These are phyloP conservation scores for Penicillium nucicola DNA, from an alignment of 495 filamentous ascomycete genomes.

Conservation along the genomic window DNA sequence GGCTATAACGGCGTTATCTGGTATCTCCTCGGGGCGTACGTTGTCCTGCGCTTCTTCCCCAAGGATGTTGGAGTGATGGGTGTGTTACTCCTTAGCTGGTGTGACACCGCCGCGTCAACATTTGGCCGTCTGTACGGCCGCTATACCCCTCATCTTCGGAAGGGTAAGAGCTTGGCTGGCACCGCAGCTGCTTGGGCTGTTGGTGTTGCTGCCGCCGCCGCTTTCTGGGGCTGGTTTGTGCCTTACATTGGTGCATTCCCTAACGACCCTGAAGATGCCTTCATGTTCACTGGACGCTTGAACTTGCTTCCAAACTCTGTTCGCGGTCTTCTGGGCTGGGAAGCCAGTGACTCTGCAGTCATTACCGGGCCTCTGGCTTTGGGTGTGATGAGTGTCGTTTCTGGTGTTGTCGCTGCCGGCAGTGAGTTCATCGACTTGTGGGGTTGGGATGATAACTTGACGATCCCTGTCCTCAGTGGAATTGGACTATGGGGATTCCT, in stretches of 20 bases:
- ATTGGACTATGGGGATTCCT: slow-evolving; percentile 90
- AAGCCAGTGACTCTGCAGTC: slow-evolving; percentile 39
- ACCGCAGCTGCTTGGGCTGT: slow-evolving; percentile 78
- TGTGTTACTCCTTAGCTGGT: slow-evolving; percentile 91
- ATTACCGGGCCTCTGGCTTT: slow-evolving; percentile 68
- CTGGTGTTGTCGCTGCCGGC: slow-evolving; percentile 78
- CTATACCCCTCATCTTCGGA: slow-evolving; percentile 79
- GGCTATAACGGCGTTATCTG: slow-evolving; percentile 96
- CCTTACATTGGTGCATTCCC: slow-evolving; percentile 64
- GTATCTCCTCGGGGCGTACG: slow-evolving; percentile 88
- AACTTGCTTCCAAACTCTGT: slow-evolving; percentile 55
- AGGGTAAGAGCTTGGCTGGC: slow-evolving; percentile 88
- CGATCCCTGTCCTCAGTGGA: slow-evolving; percentile 89
- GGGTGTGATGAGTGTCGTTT: slow-evolving; percentile 81
- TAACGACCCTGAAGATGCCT: slow-evolving; percentile 62
- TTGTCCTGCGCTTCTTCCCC: slow-evolving; percentile 79
- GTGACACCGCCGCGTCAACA: slow-evolving; percentile 93
- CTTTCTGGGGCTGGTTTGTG: slow-evolving; percentile 85
- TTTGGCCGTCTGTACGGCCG: slow-evolving; percentile 81
- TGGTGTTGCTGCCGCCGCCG: slow-evolving; percentile 73
- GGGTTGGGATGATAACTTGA: slow-evolving; percentile 95
- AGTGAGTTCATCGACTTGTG: slow-evolving; percentile 91
- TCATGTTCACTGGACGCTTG: slow-evolving; percentile 78
- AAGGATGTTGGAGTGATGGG: slow-evolving; percentile 93
- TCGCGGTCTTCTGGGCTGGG: slow-evolving; percentile 43